Evolutionary conservation across 257 asterid genomes (phyloP).

Genomic region (Gentiana macrophylla): DNA sequence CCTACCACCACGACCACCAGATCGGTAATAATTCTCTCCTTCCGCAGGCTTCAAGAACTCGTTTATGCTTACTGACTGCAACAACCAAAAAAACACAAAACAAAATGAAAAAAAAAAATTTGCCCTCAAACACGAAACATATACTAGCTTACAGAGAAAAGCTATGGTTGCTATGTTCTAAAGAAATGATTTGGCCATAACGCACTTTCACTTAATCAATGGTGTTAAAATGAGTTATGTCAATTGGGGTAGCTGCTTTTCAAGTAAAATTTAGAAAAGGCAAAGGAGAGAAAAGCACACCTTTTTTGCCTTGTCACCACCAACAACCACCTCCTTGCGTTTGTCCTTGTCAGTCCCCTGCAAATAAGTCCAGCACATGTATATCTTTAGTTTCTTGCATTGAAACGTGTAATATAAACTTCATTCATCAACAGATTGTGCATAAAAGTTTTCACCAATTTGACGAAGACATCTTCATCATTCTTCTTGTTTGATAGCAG

Average conservation of each 20-base stretch:
- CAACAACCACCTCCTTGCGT: conserved; percentile 32
- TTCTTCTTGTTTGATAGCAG: conserved; percentile 52
- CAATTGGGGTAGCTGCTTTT: not conserved
- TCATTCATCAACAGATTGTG: too few relatives aligned
- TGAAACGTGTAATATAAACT: not conserved
- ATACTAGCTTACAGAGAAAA: too few relatives aligned
- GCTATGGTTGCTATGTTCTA: too few relatives aligned
- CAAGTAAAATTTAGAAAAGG: too few relatives aligned
- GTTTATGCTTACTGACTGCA: conserved; percentile 45
- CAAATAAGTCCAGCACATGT: not conserved
- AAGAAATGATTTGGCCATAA: too few relatives aligned
- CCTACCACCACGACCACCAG: conserved; percentile 43
- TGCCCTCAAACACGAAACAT: too few relatives aligned
- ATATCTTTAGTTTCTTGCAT: not conserved
- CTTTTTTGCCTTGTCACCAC: conserved; percentile 43
- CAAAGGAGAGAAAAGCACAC: conserved; percentile 10
- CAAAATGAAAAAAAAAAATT: not conserved
- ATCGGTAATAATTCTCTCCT: conserved; percentile 28
- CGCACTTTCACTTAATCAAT: too few relatives aligned
- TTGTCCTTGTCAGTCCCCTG: conserved; percentile 57
- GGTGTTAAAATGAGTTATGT: too few relatives aligned
- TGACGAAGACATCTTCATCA: conserved; percentile 46
- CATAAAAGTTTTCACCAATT: conserved; percentile 27
- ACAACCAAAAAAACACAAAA: not conserved
- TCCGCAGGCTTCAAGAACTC: conserved; percentile 54